Percentiles rank a stretch among this genome's conserved stretches.
Evolutionary conservation across 768 basidiomycete species (phyloP).

Genomic region (Hydnomerulius pinastri): DNA sequence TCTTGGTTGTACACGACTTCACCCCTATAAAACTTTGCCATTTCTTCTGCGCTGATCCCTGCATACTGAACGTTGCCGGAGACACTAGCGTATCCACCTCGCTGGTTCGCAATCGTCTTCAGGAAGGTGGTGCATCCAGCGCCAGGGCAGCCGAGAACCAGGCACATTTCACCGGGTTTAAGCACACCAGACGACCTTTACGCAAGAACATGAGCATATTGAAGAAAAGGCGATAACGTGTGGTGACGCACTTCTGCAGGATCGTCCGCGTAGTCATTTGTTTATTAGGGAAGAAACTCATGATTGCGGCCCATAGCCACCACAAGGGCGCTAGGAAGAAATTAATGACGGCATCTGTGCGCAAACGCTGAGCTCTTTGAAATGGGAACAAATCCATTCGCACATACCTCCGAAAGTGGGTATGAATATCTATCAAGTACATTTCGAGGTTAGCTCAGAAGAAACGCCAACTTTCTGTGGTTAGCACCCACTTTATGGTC

Average conservation of each 20-base stretch:
- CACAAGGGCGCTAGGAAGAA: slow-evolving; percentile 57
- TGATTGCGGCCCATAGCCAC: slow-evolving; percentile 46
- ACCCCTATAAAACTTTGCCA: slow-evolving; percentile 75
- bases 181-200: slow-evolving; percentile 66
- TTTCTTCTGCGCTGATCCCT: slow-evolving; percentile 74
- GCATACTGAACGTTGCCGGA: slow-evolving; percentile 79
- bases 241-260: slow-evolving; percentile 51
- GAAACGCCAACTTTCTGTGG: not conserved
- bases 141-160: slow-evolving; percentile 81
- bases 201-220: not conserved
- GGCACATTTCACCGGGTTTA: slow-evolving; percentile 84
- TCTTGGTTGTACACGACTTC: slow-evolving; percentile 81
- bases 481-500: slow-evolving; percentile 51
- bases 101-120: slow-evolving; percentile 78
- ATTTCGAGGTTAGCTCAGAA: not conserved
- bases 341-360: slow-evolving; percentile 48
- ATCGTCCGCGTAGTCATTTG: slow-evolving; percentile 49
- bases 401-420: slow-evolving; percentile 59
- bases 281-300: slow-evolving; percentile 41
- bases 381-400: not conserved
- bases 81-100: slow-evolving; percentile 63
- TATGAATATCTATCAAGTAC: slow-evolving; percentile 46
- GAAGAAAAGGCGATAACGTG: not conserved
- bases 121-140: slow-evolving; percentile 88
- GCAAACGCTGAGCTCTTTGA: not conserved